Evolutionary conservation across 78 protist species (phyloP).

Genomic region (Dictyostelium brefeldianum): DNA sequence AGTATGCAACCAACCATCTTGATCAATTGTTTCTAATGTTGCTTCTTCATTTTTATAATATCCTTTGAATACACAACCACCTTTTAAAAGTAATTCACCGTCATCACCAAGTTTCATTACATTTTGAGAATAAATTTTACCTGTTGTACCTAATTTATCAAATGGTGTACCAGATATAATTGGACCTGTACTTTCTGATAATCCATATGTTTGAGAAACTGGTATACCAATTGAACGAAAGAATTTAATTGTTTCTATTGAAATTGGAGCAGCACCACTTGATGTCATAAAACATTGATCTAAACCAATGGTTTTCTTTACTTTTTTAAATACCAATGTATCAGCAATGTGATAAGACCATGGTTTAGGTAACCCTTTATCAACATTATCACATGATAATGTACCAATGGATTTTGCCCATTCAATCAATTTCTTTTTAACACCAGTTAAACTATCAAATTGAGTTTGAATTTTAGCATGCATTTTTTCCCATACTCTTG

Average conservation of each 20-base stretch:
- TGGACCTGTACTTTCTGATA: constrained; percentile 87
- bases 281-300: constrained; percentile 51
- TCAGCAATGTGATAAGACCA: constrained; percentile 57
- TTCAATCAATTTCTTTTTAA: constrained; percentile 57
- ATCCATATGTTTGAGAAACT: constrained; percentile 86
- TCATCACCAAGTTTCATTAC: neutral
- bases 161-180: constrained; percentile 35
- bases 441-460: constrained; percentile 11
- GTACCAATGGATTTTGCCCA: constrained; percentile 84
- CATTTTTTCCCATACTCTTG: constrained; percentile 96
- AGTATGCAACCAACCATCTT: constrained; percentile 23
- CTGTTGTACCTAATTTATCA: constrained; percentile 64
- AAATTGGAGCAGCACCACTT: constrained; percentile 91
- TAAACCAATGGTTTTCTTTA: constrained; percentile 83
- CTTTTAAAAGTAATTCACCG: constrained; percentile 80
- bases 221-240: constrained; percentile 83
- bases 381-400: constrained; percentile 12
- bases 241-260: constrained; percentile 73
- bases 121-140: neutral
- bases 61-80: constrained; percentile 43
- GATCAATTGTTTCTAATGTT: constrained; percentile 2
- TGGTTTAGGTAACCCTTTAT: constrained; percentile 40
- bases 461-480: constrained; percentile 43
- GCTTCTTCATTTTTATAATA: constrained; percentile 54
- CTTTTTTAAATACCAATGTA: constrained; percentile 77